phyloP scores from a whole-genome alignment of 441 rosid genomes.

The Adansonia madagascariensis region DNA sequence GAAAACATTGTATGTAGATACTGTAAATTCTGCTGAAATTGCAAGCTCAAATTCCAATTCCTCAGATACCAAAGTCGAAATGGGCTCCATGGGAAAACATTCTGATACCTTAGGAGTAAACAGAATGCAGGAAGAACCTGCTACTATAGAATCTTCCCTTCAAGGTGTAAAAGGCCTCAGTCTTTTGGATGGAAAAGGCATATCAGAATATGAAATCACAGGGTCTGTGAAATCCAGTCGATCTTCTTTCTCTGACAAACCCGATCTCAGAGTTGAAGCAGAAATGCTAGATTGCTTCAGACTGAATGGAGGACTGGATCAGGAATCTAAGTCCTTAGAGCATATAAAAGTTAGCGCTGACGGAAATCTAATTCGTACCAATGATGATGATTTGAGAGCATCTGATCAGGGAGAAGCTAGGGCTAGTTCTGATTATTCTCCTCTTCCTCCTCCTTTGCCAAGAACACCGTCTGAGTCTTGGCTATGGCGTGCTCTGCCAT shows the following conservation, averaged over 20 bases:
- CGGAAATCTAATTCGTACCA: constrained; percentile 33
- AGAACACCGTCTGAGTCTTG: constrained; percentile 4
- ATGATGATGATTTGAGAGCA: constrained; percentile 32
- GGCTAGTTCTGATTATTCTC: background rate
- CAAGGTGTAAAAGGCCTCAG: constrained; percentile 33
- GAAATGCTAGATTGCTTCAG: constrained; percentile 24
- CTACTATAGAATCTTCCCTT: constrained; percentile 27
- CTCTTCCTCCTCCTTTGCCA: constrained; percentile 1
- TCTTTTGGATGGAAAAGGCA: constrained; percentile 14
- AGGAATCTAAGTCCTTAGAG: constrained; percentile 43
- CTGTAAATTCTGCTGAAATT: constrained; percentile 41
- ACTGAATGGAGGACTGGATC: constrained; percentile 34
- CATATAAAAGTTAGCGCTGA: constrained; percentile 31
- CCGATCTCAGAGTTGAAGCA: constrained; percentile 28
- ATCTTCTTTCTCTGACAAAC: constrained; percentile 26
- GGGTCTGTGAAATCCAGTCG: constrained; percentile 19
- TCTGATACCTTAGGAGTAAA: constrained; percentile 26
- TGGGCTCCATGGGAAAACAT: constrained; percentile 28
- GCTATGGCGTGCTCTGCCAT: constrained; percentile 7
- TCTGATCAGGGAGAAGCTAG: constrained; percentile 14
- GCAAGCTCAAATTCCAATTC: constrained; percentile 36
- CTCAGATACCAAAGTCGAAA: constrained; percentile 31
- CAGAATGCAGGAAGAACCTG: constrained; percentile 34
- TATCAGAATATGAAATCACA: constrained; percentile 20
- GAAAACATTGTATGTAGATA: constrained; percentile 65